phyloP scores from a whole-genome alignment of 75 land plant genomes.

The Selaginella moellendorffii region DNA sequence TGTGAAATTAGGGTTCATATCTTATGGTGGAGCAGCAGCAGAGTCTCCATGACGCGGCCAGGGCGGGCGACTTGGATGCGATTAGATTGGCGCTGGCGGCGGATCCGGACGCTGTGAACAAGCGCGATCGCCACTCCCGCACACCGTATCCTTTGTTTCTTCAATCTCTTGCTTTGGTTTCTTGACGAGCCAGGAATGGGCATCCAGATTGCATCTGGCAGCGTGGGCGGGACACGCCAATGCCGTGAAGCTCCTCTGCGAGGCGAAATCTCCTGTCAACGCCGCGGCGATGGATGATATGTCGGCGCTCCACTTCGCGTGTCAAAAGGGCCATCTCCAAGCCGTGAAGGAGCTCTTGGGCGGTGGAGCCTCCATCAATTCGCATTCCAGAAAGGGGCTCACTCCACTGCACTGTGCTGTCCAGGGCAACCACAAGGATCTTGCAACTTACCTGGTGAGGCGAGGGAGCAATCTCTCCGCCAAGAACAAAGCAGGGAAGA shows the following conservation, averaged over 20 bases:
- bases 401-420: conserved; percentile 80
- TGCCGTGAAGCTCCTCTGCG: conserved; percentile 61
- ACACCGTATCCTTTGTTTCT: conserved; percentile 67
- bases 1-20: conserved; percentile 1
- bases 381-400: conserved; percentile 64
- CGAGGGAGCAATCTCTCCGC: conserved; percentile 51
- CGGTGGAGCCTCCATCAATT: conserved; percentile 59
- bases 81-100: conserved; percentile 29
- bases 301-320: conserved; percentile 93
- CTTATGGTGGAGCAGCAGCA: neutral
- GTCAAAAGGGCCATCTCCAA: conserved; percentile 90
- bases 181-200: conserved; percentile 7
- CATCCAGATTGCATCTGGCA: conserved; percentile 89
- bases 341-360: conserved; percentile 49
- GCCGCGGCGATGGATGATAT: conserved; percentile 93
- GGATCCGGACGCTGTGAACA: conserved; percentile 47
- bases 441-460: conserved; percentile 47
- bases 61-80: conserved; percentile 42
- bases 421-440: conserved; percentile 63
- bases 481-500: conserved; percentile 69
- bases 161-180: neutral
- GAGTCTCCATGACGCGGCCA: conserved; percentile 50
- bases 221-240: conserved; percentile 93
- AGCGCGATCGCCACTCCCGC: conserved; percentile 70
- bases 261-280: conserved; percentile 60